phyloP scores from a whole-genome alignment of 352 stramenopile species.

The Phytophthora pistaciae region DNA sequence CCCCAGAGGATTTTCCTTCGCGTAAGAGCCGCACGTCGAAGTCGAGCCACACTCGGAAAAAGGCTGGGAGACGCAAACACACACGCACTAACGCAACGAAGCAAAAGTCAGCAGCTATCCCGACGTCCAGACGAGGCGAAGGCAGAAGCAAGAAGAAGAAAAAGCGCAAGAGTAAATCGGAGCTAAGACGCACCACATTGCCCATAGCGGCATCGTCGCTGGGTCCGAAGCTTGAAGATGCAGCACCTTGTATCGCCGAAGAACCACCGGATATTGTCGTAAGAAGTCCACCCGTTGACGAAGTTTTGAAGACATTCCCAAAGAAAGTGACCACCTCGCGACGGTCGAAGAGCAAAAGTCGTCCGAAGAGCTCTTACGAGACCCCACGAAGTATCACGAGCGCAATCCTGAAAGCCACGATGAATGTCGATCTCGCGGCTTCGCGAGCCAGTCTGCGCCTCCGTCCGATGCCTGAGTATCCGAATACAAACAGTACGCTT shows the following conservation, averaged over 20 bases:
- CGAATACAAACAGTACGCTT: conserved; percentile 8
- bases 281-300: background rate
- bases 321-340: conserved; percentile 7
- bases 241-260: background rate
- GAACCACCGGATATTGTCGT: background rate
- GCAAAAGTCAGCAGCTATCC: conserved; percentile 18
- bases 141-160: conserved; percentile 37
- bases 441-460: conserved; percentile 8
- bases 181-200: conserved; percentile 13
- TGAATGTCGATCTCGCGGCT: conserved; percentile 5
- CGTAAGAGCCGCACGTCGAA: conserved; percentile 16
- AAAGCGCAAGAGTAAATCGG: conserved; percentile 26
- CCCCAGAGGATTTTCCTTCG: conserved; percentile 34
- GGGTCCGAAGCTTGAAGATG: conserved; percentile 17
- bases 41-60: conserved; percentile 17
- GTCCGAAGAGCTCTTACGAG: conserved; percentile 18
- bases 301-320: conserved; percentile 1
- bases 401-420: conserved; percentile 28
- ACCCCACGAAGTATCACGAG: conserved; percentile 19
- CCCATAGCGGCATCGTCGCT: background rate
- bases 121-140: conserved; percentile 27
- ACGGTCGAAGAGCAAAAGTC: conserved; percentile 12
- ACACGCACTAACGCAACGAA: conserved; percentile 16
- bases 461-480: conserved; percentile 12
- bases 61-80: conserved; percentile 27